phyloP scores from a whole-genome alignment of 2,329 filamentous ascomycete genomes.

The Fusarium tupiense region DNA sequence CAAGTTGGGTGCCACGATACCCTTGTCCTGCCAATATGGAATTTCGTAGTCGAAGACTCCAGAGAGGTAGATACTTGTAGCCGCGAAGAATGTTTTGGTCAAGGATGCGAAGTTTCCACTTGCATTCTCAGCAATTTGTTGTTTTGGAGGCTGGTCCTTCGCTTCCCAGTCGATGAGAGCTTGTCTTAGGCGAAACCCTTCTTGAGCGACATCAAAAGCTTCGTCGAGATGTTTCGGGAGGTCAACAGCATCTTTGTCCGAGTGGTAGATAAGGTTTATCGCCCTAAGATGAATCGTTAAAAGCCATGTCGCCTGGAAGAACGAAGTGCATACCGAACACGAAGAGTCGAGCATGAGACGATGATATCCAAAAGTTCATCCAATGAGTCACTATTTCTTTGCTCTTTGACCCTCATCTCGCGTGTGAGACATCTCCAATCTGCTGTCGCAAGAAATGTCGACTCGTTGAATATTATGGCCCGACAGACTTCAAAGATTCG shows the following conservation, averaged over 20 bases:
- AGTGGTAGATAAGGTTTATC: background rate
- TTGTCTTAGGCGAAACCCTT: constrained; percentile 36
- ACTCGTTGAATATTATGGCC: constrained; percentile 46
- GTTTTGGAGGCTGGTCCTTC: fast-evolving
- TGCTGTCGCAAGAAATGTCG: constrained; percentile 38
- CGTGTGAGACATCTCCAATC: constrained; percentile 37
- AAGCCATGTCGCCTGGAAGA: fast-evolving
- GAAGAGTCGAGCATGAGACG: constrained; percentile 45
- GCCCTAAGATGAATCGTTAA: background rate
- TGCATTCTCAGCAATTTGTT: fast-evolving
- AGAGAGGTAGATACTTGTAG: constrained; percentile 51
- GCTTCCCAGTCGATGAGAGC: constrained; percentile 25
- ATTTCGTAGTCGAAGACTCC: constrained; percentile 51
- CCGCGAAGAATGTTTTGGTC: constrained; percentile 41
- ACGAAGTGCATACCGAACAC: constrained; percentile 41
- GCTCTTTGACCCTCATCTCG: background rate
- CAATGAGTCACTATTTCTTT: background rate
- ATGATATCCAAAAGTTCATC: constrained; percentile 46
- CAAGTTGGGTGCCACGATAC: constrained; percentile 37
- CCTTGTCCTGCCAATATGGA: constrained; percentile 41
- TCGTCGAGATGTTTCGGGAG: background rate
- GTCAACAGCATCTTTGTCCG: fast-evolving
- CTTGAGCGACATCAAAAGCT: constrained; percentile 9
- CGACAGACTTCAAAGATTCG: constrained; percentile 47
- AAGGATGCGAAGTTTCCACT: constrained; percentile 33